Evolutionary conservation across 2,329 filamentous ascomycete species (phyloP).

Genomic region (Colletotrichum abscissum): DNA sequence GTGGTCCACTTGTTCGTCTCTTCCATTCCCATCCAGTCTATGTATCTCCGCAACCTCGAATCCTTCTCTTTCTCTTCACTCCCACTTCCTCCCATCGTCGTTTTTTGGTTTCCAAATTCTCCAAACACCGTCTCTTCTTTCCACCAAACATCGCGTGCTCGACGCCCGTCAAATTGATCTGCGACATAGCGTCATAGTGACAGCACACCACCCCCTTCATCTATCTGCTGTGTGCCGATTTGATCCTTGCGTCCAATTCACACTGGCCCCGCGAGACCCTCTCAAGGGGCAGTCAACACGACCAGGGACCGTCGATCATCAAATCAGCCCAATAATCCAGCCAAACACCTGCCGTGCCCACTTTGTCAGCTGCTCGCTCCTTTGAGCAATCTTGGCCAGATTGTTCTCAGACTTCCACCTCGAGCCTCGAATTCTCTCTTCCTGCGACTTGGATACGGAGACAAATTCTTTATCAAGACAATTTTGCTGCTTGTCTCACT

Average conservation of each 20-base stretch:
- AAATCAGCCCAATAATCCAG: conserved; percentile 18
- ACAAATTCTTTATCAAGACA: neutral
- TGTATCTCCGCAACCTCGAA: conserved; percentile 1
- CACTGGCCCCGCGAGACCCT: conserved; percentile 32
- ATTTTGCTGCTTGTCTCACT: neutral
- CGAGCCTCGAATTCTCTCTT: neutral
- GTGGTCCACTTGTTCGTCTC: conserved; percentile 26
- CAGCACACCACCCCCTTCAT: conserved; percentile 33
- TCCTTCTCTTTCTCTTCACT: neutral
- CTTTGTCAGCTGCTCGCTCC: conserved; percentile 14
- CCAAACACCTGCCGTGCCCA: conserved; percentile 9
- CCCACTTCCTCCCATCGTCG: neutral
- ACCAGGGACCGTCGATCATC: conserved; percentile 31
- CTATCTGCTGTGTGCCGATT: conserved; percentile 19
- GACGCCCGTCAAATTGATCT: neutral
- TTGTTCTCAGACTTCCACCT: neutral
- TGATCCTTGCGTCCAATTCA: conserved; percentile 19
- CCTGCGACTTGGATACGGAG: neutral
- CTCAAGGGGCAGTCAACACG: conserved; percentile 14
- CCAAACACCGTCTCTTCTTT: neutral
- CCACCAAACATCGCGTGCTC: conserved; percentile 9
- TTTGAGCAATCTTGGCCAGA: conserved; percentile 3
- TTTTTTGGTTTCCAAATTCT: neutral
- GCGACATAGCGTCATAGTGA: conserved; percentile 29
- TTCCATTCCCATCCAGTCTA: conserved; percentile 5